A percentile compares a stretch with the other conserved stretches of the same genome.
Conservation (phyloP, 352 stramenopile genomes). For the Lagenidium giganteum region DNA sequence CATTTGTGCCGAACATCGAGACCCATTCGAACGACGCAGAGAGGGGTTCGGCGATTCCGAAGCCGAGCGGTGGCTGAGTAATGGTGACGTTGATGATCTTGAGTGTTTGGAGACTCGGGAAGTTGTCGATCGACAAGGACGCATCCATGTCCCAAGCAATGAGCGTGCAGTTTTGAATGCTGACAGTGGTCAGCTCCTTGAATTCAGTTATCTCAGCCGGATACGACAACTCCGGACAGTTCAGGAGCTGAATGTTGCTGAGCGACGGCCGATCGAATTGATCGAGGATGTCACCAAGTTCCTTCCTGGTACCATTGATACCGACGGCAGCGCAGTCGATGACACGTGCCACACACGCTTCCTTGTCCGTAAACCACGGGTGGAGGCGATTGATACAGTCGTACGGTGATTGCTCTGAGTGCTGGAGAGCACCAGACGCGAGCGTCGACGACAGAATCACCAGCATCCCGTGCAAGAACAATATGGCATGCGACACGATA, state of each 20-base stretch:
- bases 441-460: no score
- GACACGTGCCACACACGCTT: slow-evolving; percentile 7
- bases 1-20: slow-evolving; percentile 4
- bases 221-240: neutral
- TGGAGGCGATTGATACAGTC: slow-evolving; percentile 1
- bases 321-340: slow-evolving; percentile 4
- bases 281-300: neutral
- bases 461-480: neutral
- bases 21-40: slow-evolving; percentile 6
- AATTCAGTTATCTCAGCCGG: neutral
- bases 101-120: slow-evolving; percentile 3
- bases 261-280: slow-evolving; percentile 6
- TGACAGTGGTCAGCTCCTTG: neutral
- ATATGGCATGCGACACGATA: no score
- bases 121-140: neutral
- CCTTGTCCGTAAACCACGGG: slow-evolving; percentile 13
- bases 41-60: neutral
- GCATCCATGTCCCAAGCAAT: neutral
- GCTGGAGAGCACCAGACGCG: no score
- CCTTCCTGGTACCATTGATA: neutral
- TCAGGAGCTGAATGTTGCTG: neutral
- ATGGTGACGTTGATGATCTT: slow-evolving; percentile 2
- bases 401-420: neutral
- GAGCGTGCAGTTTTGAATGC: slow-evolving; percentile 4
- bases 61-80: slow-evolving; percentile 1